Evolutionary conservation across 352 stramenopile genomes (phyloP).

Genomic region (Phytopythium oedochilum): DNA sequence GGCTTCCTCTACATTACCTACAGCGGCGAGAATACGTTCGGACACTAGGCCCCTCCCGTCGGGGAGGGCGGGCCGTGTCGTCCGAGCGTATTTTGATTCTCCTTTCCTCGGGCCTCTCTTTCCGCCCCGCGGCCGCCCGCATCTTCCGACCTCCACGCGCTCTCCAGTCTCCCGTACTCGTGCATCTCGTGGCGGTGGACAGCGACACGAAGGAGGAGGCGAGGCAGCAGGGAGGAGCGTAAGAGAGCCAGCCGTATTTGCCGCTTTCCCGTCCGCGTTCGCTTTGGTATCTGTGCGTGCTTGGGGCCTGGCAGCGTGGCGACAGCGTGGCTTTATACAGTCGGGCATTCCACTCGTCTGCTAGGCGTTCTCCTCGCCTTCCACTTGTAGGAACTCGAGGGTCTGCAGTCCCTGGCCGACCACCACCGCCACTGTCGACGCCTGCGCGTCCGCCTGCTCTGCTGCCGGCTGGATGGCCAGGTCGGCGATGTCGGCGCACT

Average conservation of each 20-base stretch:
- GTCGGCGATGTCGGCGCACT: conserved; percentile 80
- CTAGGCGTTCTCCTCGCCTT: background rate
- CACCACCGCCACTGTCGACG: conserved; percentile 38
- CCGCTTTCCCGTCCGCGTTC: conserved; percentile 1
- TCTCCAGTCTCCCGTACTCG: background rate
- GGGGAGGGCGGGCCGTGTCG: conserved; percentile 4
- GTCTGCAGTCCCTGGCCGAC: conserved; percentile 79
- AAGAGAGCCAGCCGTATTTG: conserved; percentile 15
- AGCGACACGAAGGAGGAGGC: background rate
- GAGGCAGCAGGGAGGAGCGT: background rate
- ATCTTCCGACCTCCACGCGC: background rate
- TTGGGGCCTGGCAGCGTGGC: no score
- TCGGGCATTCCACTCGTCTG: background rate
- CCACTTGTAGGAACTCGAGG: conserved; percentile 29
- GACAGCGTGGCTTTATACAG: no score
- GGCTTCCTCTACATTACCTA: conserved; percentile 99
- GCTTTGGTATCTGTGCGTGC: background rate
- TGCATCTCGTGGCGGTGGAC: background rate
- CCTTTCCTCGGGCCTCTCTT: background rate
- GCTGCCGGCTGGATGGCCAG: conserved; percentile 27
- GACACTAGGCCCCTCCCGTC: conserved; percentile 41
- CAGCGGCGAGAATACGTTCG: conserved; percentile 99
- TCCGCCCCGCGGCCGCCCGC: background rate
- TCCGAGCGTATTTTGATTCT: conserved; percentile 28
- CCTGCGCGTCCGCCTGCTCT: background rate